Evolutionary conservation across 805 yeast species (phyloP).

Genomic region (Candida methanosorbosa): DNA sequence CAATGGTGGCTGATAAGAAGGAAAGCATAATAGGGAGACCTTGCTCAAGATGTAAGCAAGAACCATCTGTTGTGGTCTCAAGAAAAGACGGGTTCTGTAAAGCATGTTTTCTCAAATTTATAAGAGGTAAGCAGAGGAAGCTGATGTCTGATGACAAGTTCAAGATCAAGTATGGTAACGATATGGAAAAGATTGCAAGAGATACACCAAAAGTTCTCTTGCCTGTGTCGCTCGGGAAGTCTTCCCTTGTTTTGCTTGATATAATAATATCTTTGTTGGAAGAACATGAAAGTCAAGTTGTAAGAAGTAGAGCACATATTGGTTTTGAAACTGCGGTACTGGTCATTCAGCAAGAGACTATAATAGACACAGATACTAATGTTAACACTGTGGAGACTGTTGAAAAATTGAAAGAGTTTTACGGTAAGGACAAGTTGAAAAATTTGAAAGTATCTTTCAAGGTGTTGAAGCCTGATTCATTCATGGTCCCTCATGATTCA

Average conservation of each 20-base stretch:
- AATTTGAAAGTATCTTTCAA: constrained; percentile 29
- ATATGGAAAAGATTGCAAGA: constrained; percentile 15
- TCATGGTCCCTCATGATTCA: constrained; percentile 21
- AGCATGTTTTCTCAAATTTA: constrained; percentile 61
- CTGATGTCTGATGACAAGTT: constrained; percentile 65
- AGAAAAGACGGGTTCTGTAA: constrained; percentile 62
- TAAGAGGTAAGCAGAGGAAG: constrained; percentile 73
- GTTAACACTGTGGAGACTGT: constrained; percentile 1
- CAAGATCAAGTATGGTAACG: constrained; percentile 56
- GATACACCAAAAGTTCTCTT: constrained; percentile 39
- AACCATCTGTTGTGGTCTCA: constrained; percentile 34
- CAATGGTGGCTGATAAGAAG: neutral
- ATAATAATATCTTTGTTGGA: constrained; percentile 49
- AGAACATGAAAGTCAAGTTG: constrained; percentile 51
- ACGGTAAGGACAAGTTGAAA: constrained; percentile 7
- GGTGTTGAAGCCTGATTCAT: constrained; percentile 32
- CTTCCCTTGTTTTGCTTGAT: constrained; percentile 64
- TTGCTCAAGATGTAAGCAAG: constrained; percentile 45
- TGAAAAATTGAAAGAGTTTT: constrained; percentile 6
- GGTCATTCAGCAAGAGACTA: constrained; percentile 32
- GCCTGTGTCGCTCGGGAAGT: constrained; percentile 57
- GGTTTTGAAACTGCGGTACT: constrained; percentile 59
- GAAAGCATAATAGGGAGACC: constrained; percentile 3
- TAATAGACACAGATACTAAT: constrained; percentile 7
- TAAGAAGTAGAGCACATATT: constrained; percentile 48